Percentiles rank a stretch among this genome's conserved stretches.
These are phyloP conservation scores for Chlamydomonas applanata DNA, from an alignment of 139 green algal genomes.

Conservation along the genomic window DNA sequence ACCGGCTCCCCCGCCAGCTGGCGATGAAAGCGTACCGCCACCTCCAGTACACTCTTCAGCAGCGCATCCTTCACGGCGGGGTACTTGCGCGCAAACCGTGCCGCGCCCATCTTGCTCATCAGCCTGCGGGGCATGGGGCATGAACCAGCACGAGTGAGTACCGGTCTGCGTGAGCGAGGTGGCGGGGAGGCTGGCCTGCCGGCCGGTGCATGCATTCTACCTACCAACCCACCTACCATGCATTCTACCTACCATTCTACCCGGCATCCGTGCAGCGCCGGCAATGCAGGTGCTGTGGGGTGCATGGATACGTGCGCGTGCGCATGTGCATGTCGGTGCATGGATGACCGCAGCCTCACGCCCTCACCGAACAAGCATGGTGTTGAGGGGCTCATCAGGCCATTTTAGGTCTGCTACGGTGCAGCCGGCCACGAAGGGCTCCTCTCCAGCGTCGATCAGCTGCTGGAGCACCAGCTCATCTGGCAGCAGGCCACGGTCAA, in stretches of 20 bases:
- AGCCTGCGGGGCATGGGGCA: too few species aligned
- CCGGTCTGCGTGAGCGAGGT: too few species aligned
- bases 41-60: conserved; percentile 66
- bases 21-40: conserved; percentile 61
- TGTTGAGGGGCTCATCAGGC: conserved; percentile 71
- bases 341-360: too few species aligned
- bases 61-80: conserved; percentile 66
- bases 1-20: conserved; percentile 36
- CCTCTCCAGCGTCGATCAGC: conserved; percentile 34
- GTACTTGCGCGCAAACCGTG: conserved; percentile 74
- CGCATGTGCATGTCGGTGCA: too few species aligned
- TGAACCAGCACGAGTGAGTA: too few species aligned
- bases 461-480: conserved; percentile 68
- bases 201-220: too few species aligned
- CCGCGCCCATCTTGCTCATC: conserved; percentile 59
- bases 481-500: conserved; percentile 74
- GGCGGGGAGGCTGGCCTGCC: too few species aligned
- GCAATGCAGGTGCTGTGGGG: too few species aligned
- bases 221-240: too few species aligned
- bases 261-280: too few species aligned
- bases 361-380: conserved; percentile 54
- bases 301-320: too few species aligned
- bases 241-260: too few species aligned
- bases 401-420: conserved; percentile 38
- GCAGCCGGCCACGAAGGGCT: not conserved